phyloP scores from a whole-genome alignment of 2,329 filamentous ascomycete genomes.

The Botrytis elliptica region DNA sequence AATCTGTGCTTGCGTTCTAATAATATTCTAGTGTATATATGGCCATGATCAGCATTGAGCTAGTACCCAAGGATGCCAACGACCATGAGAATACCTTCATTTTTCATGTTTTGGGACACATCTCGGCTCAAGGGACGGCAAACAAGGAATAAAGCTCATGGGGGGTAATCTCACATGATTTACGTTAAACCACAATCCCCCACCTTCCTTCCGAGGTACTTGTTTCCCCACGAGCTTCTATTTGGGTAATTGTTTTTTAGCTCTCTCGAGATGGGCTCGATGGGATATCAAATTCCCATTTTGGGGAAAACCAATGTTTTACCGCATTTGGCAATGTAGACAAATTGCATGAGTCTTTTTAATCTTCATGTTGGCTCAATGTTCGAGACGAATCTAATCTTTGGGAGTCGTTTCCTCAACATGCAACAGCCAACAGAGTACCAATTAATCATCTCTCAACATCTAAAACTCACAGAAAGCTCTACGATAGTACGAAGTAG shows the following conservation, averaged over 20 bases:
- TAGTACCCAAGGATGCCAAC: not conserved
- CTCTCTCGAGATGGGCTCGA: not conserved
- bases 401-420: not conserved
- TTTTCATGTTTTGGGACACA: not conserved
- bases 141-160: not conserved
- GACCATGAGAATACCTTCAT: constrained; percentile 16
- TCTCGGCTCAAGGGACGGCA: constrained; percentile 7
- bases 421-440: not conserved
- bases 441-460: not conserved
- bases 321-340: not conserved
- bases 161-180: not conserved
- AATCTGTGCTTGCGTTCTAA: not conserved
- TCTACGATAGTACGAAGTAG: not conserved
- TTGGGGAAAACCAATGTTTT: not conserved
- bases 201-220: constrained; percentile 2
- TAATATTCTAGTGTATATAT: not conserved
- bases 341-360: not conserved
- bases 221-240: not conserved
- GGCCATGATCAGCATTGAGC: constrained; percentile 2
- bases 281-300: constrained; percentile 4
- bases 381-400: not conserved
- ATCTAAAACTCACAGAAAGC: not conserved
- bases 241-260: constrained; percentile 10
- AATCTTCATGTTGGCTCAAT: not conserved
- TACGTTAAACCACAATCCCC: not conserved